Conservation (phyloP, 2,329 filamentous ascomycete species). For the Verticillium alfalfae region DNA sequence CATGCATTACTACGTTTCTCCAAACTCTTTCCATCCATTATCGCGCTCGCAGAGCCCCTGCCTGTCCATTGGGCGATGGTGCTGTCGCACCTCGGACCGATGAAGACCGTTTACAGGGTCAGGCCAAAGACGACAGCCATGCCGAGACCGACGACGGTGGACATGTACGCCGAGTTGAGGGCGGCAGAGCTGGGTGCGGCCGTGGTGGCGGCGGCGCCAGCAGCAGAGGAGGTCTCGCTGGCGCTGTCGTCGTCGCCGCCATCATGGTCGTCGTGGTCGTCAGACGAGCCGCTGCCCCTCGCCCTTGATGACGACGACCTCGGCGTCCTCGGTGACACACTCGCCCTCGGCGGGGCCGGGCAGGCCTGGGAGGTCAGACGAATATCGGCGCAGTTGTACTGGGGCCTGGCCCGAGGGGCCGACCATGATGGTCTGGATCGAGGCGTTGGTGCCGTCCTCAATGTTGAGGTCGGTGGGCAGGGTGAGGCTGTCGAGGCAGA, state of each 20-base stretch:
- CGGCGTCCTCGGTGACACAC: conserved; percentile 56
- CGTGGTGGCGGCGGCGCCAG: conserved; percentile 4
- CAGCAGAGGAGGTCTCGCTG: not conserved
- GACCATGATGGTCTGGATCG: conserved; percentile 64
- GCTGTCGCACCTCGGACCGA: not conserved
- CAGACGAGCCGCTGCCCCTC: conserved; percentile 30
- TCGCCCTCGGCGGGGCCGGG: conserved; percentile 34
- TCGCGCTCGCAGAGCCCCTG: not conserved
- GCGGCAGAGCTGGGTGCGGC: conserved; percentile 5
- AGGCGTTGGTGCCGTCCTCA: conserved; percentile 56
- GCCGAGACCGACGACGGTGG: conserved; percentile 26
- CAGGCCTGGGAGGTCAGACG: conserved; percentile 53
- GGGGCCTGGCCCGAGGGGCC: conserved; percentile 50
- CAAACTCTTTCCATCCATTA: not conserved
- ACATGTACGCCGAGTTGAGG: conserved; percentile 10
- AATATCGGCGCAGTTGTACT: conserved; percentile 75
- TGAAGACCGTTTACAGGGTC: conserved; percentile 20
- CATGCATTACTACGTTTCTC: not conserved
- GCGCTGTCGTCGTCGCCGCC: conserved; percentile 10
- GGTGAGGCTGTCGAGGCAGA: conserved; percentile 58
- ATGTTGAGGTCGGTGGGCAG: conserved; percentile 46
- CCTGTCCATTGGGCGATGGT: not conserved
- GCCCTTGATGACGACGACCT: conserved; percentile 22
- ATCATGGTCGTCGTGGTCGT: conserved; percentile 3
- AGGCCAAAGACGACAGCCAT: conserved; percentile 30